phyloP scores from a whole-genome alignment of 1,284 basidiomycete genomes.

The Ceratobasidium sp. region DNA sequence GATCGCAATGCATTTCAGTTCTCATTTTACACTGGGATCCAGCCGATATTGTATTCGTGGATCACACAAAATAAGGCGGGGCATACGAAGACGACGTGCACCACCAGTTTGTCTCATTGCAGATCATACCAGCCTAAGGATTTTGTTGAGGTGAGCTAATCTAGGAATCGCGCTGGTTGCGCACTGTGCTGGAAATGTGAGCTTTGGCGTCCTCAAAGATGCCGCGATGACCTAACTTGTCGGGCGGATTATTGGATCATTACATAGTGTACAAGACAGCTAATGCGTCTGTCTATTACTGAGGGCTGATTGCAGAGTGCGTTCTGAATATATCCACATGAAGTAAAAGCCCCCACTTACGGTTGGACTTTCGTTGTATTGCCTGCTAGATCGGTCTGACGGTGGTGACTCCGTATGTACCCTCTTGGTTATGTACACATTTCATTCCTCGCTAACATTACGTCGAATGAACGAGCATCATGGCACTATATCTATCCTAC shows the following conservation, averaged over 20 bases:
- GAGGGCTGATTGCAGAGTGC: slow-evolving; percentile 56
- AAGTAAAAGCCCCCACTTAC: too few species aligned
- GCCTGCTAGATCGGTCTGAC: slow-evolving; percentile 57
- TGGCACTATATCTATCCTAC: slow-evolving; percentile 57
- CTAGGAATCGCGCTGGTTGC: slow-evolving; percentile 56
- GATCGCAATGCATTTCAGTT: slow-evolving; percentile 47
- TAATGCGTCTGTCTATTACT: slow-evolving; percentile 57
- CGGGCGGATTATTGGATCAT: slow-evolving; percentile 58
- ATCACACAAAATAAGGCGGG: slow-evolving; percentile 59
- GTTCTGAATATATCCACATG: slow-evolving; percentile 41
- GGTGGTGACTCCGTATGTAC: slow-evolving; percentile 51
- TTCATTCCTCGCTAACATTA: neutral
- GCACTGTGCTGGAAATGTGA: slow-evolving; percentile 59
- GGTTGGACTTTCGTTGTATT: slow-evolving; percentile 53
- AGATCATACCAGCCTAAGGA: too few species aligned
- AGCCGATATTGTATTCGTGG: slow-evolving; percentile 60
- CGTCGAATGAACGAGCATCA: slow-evolving; percentile 46
- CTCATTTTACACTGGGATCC: slow-evolving; percentile 56
- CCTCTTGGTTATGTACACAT: neutral
- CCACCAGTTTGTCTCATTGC: slow-evolving; percentile 52
- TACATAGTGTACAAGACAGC: slow-evolving; percentile 57
- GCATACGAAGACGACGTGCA: slow-evolving; percentile 59
- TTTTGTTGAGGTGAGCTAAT: neutral
- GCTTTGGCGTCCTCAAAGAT: slow-evolving; percentile 16
- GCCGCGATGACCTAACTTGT: too few species aligned